phyloP scores from a whole-genome alignment of 495 filamentous ascomycete genomes.

The Sabuloglossum arenarium region DNA sequence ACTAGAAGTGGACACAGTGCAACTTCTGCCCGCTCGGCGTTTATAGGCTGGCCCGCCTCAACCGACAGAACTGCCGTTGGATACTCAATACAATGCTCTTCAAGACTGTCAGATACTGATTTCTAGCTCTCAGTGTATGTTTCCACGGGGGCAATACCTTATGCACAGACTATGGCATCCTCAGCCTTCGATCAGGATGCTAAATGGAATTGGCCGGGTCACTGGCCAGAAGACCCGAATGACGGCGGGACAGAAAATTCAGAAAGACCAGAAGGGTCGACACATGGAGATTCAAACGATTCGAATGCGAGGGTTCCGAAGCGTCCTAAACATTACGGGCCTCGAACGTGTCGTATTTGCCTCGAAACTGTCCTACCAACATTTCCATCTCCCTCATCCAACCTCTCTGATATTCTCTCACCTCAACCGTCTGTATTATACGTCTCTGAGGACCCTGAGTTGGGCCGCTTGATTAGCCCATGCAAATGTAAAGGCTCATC shows the following conservation, averaged over 20 bases:
- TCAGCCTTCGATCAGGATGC: conserved; percentile 14
- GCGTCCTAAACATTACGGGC: conserved; percentile 25
- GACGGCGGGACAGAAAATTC: not conserved
- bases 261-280: not conserved
- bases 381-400: conserved; percentile 39
- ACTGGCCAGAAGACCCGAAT: conserved; percentile 8
- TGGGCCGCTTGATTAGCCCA: conserved; percentile 68
- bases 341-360: conserved; percentile 80
- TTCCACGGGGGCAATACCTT: not conserved
- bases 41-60: not conserved
- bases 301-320: not conserved
- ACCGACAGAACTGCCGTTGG: not conserved
- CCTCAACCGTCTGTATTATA: conserved; percentile 45
- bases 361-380: conserved; percentile 68
- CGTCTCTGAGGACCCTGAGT: conserved; percentile 49
- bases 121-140: not conserved
- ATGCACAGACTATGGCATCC: conserved; percentile 13
- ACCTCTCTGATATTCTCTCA: conserved; percentile 40
- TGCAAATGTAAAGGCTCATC: conserved; percentile 87
- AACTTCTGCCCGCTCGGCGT: not conserved
- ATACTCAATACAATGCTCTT: not conserved
- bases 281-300: not conserved
- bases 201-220: conserved; percentile 18
- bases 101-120: not conserved
- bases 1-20: not conserved